Percentiles rank a stretch among this genome's conserved stretches.
phyloP scores from a whole-genome alignment of 2,329 filamentous ascomycete genomes.

The Pyrenophora tritici-repentis region DNA sequence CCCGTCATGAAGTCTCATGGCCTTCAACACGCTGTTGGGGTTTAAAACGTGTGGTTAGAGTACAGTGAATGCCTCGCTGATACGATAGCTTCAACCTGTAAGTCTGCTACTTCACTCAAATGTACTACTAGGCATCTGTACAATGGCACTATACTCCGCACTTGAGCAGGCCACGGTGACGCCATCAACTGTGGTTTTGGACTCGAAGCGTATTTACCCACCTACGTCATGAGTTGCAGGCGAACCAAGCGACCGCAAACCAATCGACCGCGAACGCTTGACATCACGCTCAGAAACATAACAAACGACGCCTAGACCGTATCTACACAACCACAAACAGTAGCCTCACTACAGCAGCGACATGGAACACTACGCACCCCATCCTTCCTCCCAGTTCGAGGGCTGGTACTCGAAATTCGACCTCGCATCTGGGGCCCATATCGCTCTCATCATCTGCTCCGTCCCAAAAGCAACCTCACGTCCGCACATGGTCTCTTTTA shows the following conservation, averaged over 20 bases:
- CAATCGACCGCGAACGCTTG: background rate
- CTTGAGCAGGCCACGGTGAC: no score
- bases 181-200: no score
- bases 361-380: slow-evolving; percentile 53
- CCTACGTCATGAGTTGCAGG: slow-evolving; percentile 29
- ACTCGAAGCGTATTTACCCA: background rate
- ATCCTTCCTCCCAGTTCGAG: slow-evolving; percentile 52
- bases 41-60: no score
- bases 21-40: no score
- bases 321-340: background rate
- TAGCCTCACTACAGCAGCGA: background rate
- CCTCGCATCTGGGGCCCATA: slow-evolving; percentile 52
- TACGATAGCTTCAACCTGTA: no score
- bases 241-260: background rate
- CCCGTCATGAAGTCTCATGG: no score
- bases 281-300: background rate
- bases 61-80: no score
- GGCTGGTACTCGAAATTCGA: slow-evolving; percentile 59
- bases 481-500: slow-evolving; percentile 56
- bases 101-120: no score
- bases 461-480: slow-evolving; percentile 49
- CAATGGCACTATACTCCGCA: no score
- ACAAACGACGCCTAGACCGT: background rate
- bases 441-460: slow-evolving; percentile 55
- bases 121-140: no score